These are phyloP conservation scores for Paxillus ammoniavirescens DNA, from an alignment of 768 basidiomycete species.

Conservation along the genomic window DNA sequence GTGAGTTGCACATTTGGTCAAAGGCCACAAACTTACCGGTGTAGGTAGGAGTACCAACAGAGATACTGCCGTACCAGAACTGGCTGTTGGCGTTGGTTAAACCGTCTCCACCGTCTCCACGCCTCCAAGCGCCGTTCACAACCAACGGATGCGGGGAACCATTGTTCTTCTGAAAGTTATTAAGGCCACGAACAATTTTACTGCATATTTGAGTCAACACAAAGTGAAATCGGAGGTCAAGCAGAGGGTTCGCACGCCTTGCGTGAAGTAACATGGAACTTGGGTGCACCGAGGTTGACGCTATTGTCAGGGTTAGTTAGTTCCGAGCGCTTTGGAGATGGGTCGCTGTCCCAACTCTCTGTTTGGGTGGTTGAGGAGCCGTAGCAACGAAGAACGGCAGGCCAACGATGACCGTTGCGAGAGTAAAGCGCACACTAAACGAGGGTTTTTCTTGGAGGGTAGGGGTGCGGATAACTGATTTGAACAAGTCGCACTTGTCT, in stretches of 20 bases:
- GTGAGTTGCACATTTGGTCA: not conserved
- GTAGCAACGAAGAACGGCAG: conserved; percentile 8
- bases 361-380: not conserved
- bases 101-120: not conserved
- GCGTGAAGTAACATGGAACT: not conserved
- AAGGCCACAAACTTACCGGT: conserved; percentile 1
- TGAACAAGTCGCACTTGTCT: no score
- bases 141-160: not conserved
- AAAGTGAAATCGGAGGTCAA: not conserved
- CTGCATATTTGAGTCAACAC: not conserved
- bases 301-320: conserved; percentile 6
- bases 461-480: not conserved
- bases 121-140: not conserved
- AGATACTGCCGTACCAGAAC: conserved; percentile 6
- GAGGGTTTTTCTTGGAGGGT: not conserved
- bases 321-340: conserved; percentile 6
- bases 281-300: conserved; percentile 5
- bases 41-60: conserved; percentile 6
- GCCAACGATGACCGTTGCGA: not conserved
- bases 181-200: not conserved
- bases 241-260: conserved; percentile 6
- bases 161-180: not conserved
- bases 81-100: not conserved
- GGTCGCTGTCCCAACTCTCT: conserved; percentile 1
- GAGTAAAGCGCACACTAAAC: not conserved